A percentile compares a stretch with the other conserved stretches of the same genome.
Evolutionary conservation across 306 rosid genomes (phyloP).

Genomic region (Oemleria cerasiformis): DNA sequence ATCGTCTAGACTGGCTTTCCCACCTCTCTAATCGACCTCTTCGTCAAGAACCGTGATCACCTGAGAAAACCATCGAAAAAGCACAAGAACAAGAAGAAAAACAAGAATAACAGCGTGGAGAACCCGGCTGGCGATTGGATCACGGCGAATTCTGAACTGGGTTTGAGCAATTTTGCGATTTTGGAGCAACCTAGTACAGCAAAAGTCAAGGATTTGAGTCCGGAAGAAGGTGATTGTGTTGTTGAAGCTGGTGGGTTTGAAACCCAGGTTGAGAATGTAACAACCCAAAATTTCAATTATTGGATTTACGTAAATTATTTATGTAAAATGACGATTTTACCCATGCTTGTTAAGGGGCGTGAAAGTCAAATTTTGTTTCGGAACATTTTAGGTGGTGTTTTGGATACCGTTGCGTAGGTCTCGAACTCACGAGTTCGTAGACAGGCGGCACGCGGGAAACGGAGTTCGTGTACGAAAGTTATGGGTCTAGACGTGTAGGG

Average conservation of each 20-base stretch:
- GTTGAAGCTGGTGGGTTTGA: not conserved
- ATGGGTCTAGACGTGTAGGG: too few relatives aligned
- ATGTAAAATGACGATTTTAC: too few relatives aligned
- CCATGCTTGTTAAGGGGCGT: too few relatives aligned
- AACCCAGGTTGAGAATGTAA: not conserved
- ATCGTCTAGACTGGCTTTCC: conserved; percentile 92
- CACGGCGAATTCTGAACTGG: not conserved
- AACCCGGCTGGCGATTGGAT: not conserved
- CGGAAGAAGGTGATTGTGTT: not conserved
- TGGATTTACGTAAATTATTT: too few relatives aligned
- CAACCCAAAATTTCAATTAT: too few relatives aligned
- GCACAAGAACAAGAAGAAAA: conserved; percentile 6
- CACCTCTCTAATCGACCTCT: conserved; percentile 79
- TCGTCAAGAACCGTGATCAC: conserved; percentile 72
- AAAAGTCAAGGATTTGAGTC: not conserved
- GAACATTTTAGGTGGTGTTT: too few relatives aligned
- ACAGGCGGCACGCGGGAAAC: too few relatives aligned
- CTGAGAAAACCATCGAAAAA: conserved; percentile 34
- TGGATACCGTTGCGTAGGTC: too few relatives aligned
- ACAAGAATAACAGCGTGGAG: not conserved
- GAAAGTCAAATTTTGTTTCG: too few relatives aligned
- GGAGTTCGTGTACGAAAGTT: too few relatives aligned
- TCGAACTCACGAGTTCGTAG: too few relatives aligned
- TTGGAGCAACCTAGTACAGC: not conserved
- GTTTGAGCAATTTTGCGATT: not conserved